Conservation (phyloP, 1,284 basidiomycete genomes). For the Pulveroboletus sp. region DNA sequence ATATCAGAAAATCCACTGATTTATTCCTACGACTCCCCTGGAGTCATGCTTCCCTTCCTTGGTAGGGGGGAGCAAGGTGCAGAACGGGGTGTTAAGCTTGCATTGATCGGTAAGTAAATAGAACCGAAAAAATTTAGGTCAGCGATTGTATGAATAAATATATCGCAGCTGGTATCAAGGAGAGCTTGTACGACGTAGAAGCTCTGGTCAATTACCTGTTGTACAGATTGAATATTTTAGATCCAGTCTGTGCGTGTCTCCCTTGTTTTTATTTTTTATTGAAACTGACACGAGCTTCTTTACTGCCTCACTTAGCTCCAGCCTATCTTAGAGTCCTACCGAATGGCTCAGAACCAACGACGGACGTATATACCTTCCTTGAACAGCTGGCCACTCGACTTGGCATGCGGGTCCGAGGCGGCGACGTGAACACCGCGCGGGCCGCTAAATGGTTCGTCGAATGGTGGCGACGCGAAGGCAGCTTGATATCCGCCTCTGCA, state of each 20-base stretch:
- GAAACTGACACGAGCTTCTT: background rate
- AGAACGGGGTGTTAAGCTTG: conserved; percentile 91
- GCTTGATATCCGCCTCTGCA: conserved; percentile 50
- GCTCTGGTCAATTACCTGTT: conserved; percentile 84
- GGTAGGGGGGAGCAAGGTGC: conserved; percentile 82
- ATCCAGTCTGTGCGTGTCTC: conserved; percentile 55
- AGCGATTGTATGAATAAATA: conserved; percentile 13
- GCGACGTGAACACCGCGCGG: conserved; percentile 64
- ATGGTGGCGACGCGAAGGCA: conserved; percentile 83
- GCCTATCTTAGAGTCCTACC: conserved; percentile 70
- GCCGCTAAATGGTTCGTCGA: conserved; percentile 80
- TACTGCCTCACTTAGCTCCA: conserved; percentile 46
- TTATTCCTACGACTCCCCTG: conserved; percentile 95
- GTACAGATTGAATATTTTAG: conserved; percentile 82
- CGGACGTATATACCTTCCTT: conserved; percentile 66
- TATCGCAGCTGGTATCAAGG: conserved; percentile 86
- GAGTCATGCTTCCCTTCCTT: conserved; percentile 97
- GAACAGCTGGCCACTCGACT: conserved; percentile 69
- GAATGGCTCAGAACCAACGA: conserved; percentile 52
- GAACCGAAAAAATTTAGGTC: background rate
- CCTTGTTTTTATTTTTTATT: conserved; percentile 6
- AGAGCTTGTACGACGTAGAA: conserved; percentile 86
- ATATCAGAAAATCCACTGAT: conserved; percentile 78
- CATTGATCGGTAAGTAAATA: conserved; percentile 76
- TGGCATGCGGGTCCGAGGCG: conserved; percentile 81